Evolutionary conservation across 208 protist species (phyloP), one percentile per base, ranked within the genome.

Genomic region (Acanthamoeba quina): DNA sequence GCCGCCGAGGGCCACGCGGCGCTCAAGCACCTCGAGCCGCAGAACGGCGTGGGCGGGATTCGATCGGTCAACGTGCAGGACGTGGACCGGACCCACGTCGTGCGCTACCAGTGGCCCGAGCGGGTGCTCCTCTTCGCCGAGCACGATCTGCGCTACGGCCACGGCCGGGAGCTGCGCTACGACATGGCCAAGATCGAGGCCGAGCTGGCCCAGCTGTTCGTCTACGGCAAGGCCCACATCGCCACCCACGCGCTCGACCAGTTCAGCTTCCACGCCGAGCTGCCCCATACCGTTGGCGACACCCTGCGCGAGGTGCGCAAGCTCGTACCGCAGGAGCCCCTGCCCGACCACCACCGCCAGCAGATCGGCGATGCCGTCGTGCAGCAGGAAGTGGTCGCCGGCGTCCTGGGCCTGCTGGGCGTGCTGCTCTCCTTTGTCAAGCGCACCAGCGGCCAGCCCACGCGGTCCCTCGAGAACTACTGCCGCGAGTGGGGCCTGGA

Each of bases 191-290:
- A 76, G 34, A 76, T 76, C 34, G 68, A 76, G 68, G 68, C 68
- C 34, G 68, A 76, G 34, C 68, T 76, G 31, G 68, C 68, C 31
- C 34, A 44, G 68, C 31, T 31, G 68, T 76, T 76, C 31, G 68
- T 76, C 31, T 76, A 31, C 19, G 68, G 68, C 34, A 76, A 76
- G 68, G 34, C 19, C n/a, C 34, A 76, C 19, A 76, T 76, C 34
- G 34, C n/a, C 34, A 76, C 68, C 68, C n/a, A 76, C 68, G 34
- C 68, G n/a, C 52, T 56, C 52, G 68, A 76, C 68, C 68, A 76
- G 68, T 76, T 76, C 68, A 76, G 68, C 34, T 76, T 76, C 68
- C 68, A 76, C 34, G 68, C 68, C 3, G 68, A 76, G 34, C 68
- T 76, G 31, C 34, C 68, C 13, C 68, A 76, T 3, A 41, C 68